phyloP scores from a whole-genome alignment of 2,329 filamentous ascomycete species.

The Bipolaris bicolor region DNA sequence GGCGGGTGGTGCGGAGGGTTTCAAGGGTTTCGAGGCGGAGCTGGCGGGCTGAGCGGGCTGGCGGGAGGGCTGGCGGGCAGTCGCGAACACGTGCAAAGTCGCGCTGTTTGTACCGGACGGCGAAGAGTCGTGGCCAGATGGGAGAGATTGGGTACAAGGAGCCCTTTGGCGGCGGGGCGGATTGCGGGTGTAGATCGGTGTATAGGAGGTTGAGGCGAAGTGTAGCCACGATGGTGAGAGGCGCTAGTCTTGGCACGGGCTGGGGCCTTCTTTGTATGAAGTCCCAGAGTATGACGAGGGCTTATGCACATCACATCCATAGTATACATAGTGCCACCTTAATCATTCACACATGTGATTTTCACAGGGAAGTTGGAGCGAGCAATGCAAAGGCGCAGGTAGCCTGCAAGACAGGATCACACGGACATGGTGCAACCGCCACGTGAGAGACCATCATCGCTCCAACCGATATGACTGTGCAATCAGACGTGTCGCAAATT shows the following conservation, averaged over 20 bases:
- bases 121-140: constrained; percentile 32
- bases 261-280: constrained; percentile 19
- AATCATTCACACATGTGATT: constrained; percentile 2
- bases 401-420: not conserved
- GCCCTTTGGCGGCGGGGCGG: constrained; percentile 40
- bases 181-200: constrained; percentile 36
- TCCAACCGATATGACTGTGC: not conserved
- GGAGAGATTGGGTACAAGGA: constrained; percentile 29
- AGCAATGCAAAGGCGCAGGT: not conserved
- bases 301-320: constrained; percentile 7
- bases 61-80: constrained; percentile 10
- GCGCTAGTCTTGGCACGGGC: constrained; percentile 27
- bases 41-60: constrained; percentile 19
- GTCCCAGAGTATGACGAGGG: not conserved
- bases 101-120: constrained; percentile 34
- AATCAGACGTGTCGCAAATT: not conserved
- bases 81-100: constrained; percentile 27
- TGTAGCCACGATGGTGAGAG: constrained; percentile 25
- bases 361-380: not conserved
- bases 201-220: constrained; percentile 27
- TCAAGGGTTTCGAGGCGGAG: constrained; percentile 29
- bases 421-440: constrained; percentile 8
- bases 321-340: not conserved
- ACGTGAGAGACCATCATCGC: constrained; percentile 4
- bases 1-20: constrained; percentile 42